Conservation (phyloP, 225 moss, liverwort and hornwort genomes). For the Pseudisothecium myosuroides region DNA sequence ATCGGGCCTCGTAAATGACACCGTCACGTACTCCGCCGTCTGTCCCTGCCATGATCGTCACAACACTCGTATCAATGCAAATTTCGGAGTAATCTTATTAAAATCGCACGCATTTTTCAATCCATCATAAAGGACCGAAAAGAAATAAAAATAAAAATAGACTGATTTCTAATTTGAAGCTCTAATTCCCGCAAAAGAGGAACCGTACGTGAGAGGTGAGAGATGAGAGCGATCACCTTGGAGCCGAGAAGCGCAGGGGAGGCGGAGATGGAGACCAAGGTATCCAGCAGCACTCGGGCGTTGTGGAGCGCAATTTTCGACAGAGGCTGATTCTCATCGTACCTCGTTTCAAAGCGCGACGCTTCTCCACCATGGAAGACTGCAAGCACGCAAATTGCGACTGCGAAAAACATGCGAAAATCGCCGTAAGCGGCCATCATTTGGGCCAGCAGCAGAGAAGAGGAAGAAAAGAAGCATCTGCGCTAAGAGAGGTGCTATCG, state of each 20-base stretch:
- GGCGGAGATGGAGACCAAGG: conserved; percentile 37
- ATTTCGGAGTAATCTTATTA: not conserved
- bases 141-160: not conserved
- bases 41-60: conserved; percentile 13
- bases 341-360: not conserved
- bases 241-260: conserved; percentile 34
- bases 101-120: not conserved
- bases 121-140: not conserved
- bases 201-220: not conserved
- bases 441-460: not conserved
- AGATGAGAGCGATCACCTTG: conserved; percentile 7
- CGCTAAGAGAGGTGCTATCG: no score
- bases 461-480: not conserved
- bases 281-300: conserved; percentile 24
- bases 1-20: conserved; percentile 9
- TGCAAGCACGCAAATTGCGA: not conserved
- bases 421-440: not conserved
- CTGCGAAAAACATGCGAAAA: not conserved
- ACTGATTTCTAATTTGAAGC: not conserved
- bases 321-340: conserved; percentile 34
- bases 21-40: conserved; percentile 29
- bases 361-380: not conserved
- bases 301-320: conserved; percentile 26
- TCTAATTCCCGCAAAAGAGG: not conserved
- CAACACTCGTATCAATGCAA: not conserved